Base-by-base conservation (phyloP, 495 filamentous ascomycete species). In the Tuber calosporum region DNA sequence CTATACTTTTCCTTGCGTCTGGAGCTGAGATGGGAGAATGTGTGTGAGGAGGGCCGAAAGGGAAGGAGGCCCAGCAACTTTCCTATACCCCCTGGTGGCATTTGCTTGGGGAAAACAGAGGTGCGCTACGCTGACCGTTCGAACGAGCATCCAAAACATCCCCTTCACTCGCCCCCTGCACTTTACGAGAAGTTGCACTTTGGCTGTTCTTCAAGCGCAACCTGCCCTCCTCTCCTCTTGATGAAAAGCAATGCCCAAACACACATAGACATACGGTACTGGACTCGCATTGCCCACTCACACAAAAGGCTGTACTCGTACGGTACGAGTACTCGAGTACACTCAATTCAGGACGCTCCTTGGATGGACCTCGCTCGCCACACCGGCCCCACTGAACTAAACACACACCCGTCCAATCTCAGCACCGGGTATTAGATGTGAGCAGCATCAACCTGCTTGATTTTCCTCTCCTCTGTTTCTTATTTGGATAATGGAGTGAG, bases 21-120 rank as follows among this genome's bases (percentile, higher is more conserved):
- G 43, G 67, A 53, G 77, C 76, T 77, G 74, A 71, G 68, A 53
- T 69, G 66, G 45, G 58, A 67, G 53, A 38, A 74, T 42, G 72
- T 72, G 73, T 77, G 76, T 58, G 74, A 42, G 75, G 71, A 40
- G 74, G 45, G 75, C 67, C 36, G 42, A 78, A 78, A 73, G 42
- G 68, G 69, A 77, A 77, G 69, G 75, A 76, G 75, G 37, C 42
- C 74, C 67, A 73, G 72, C 67, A 41, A 37, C 53, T 30, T 34
- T 6, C 53, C 53, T 26, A 34, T 71, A 62, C 74, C 75, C 76
- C 74, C 77, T 26, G 74, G 69, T 74, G 76, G 70, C 76, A 74
- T 73, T 77, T 77, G 75, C 69, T 73, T 43, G 26, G 53, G 19
- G 30, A 62, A 17, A 34, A 62, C 4, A 34, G 53, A 17, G 30